Evolutionary conservation across 1,284 basidiomycete genomes (phyloP), one percentile per base, ranked within the genome.

Genomic region (Puccinia brachypodii): DNA sequence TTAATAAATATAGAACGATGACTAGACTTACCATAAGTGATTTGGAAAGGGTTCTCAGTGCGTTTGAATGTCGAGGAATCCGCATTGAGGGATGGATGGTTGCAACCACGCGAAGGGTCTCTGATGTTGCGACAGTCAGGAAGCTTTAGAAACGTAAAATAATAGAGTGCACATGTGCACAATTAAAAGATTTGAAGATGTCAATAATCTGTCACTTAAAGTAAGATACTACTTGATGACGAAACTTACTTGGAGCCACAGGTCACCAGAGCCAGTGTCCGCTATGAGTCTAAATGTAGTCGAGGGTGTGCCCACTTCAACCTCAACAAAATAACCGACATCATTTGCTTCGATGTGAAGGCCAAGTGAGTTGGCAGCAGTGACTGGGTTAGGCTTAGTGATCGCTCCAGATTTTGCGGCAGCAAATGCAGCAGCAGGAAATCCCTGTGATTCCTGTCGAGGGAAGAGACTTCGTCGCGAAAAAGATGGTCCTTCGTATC

Each of bases 211-310:
- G 36, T 40, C 14, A 60, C 42, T 38, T 6, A 68, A 8, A 60
- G 31, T 42, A 16, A 33, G 0, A n/a, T 28, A 33, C 40, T 33
- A 28, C 19, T 22, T n/a, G 22, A 6, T 19, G n/a, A 19, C 4
- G 16, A 22, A 36, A 47, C 76, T 71, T 38, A 79, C 76, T 13
- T 91, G 91, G 25, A 93, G 91, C 93, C 94, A 96, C 56, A 93
- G 89, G 86, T 96, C 94, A 19, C 93, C 91, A 9, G 92, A 93
- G 44, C 94, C 94, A 36, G 92, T 92, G 87, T 96, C 94, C 91
- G 94, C 91, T 73, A 95, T 89, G 85, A 96, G 87, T 44, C 89
- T 88, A 87, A 93, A 95, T 84, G 91, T 87, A 60, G 87, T 88
- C 1, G 92, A 89, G n/a, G 92, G 92, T 2, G 91, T 92, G 53